phyloP scores from a whole-genome alignment of 768 basidiomycete species.

The Collybia nuda region DNA sequence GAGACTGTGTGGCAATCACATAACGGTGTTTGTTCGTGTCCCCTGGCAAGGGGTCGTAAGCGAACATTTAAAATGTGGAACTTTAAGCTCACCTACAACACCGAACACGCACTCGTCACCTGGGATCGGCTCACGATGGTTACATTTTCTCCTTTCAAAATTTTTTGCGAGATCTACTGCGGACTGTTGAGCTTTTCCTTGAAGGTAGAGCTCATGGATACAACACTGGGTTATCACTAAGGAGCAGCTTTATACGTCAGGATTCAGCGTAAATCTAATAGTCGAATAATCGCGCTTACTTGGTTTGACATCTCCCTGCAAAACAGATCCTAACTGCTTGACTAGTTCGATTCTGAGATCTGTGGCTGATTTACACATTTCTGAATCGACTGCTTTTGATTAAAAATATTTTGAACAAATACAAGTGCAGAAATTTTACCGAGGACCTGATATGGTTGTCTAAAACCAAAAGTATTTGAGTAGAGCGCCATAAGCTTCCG shows the following conservation, averaged over 20 bases:
- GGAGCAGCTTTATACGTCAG: slow-evolving; percentile 44
- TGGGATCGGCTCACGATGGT: slow-evolving; percentile 85
- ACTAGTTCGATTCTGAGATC: slow-evolving; percentile 73
- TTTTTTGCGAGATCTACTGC: slow-evolving; percentile 88
- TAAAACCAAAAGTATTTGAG: slow-evolving; percentile 82
- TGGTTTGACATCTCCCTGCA: slow-evolving; percentile 88
- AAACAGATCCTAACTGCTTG: slow-evolving; percentile 71
- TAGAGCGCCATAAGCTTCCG: slow-evolving; percentile 93
- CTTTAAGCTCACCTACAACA: slow-evolving; percentile 67
- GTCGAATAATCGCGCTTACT: slow-evolving; percentile 56
- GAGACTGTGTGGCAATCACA: slow-evolving; percentile 82
- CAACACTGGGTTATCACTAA: slow-evolving; percentile 99
- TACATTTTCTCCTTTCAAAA: slow-evolving; percentile 93
- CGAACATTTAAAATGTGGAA: neutral
- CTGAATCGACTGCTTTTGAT: slow-evolving; percentile 67
- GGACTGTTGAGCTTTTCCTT: slow-evolving; percentile 70
- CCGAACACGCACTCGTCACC: slow-evolving; percentile 81
- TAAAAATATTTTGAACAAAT: slow-evolving; percentile 11
- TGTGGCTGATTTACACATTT: slow-evolving; percentile 71
- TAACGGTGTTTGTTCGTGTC: slow-evolving; percentile 91
- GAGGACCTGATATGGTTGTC: slow-evolving; percentile 92
- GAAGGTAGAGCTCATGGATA: slow-evolving; percentile 89
- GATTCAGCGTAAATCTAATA: slow-evolving; percentile 7
- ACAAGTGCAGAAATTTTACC: slow-evolving; percentile 43
- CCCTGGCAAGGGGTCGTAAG: slow-evolving; percentile 38